These are phyloP conservation scores for Oryza glaberrima DNA, from an alignment of 176 grass and related monocot genomes.

Conservation along the genomic window DNA sequence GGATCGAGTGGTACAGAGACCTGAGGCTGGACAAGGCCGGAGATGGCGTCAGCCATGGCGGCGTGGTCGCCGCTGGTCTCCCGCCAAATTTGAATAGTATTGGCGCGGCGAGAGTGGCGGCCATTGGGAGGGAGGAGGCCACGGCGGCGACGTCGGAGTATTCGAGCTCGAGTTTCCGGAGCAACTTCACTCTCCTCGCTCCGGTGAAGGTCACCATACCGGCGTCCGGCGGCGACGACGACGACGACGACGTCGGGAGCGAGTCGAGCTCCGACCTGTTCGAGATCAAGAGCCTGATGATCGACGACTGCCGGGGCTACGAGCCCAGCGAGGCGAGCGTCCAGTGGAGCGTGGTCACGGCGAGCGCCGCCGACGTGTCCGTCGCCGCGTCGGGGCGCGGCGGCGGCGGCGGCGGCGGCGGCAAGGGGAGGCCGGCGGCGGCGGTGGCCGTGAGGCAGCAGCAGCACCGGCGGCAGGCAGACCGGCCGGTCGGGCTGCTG, in stretches of 20 bases:
- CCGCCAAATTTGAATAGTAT: slow-evolving; percentile 39
- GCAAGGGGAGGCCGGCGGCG: background rate
- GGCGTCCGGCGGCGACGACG: background rate
- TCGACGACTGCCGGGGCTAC: slow-evolving; percentile 54
- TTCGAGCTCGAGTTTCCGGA: slow-evolving; percentile 15
- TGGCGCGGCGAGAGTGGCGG: slow-evolving; percentile 41
- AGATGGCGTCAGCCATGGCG: slow-evolving; percentile 2
- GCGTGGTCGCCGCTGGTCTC: slow-evolving; percentile 11
- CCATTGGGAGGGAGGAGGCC: slow-evolving; percentile 37
- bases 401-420: background rate
- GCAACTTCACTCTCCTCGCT: slow-evolving; percentile 38
- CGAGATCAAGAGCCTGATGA: slow-evolving; percentile 86
- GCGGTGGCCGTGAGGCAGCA: slow-evolving; percentile 18
- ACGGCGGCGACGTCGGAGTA: slow-evolving; percentile 21
- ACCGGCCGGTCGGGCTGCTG: slow-evolving; percentile 51
- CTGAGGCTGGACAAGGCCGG: slow-evolving; percentile 54
- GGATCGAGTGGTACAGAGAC: slow-evolving; percentile 50
- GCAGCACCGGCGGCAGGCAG: background rate
- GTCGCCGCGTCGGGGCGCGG: slow-evolving; percentile 47
- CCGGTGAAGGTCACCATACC: slow-evolving; percentile 23
- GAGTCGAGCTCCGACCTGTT: slow-evolving; percentile 97
- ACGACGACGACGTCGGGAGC: slow-evolving; percentile 49
- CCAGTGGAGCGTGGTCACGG: slow-evolving; percentile 84
- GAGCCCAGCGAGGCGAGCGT: slow-evolving; percentile 91
- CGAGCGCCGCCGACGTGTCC: slow-evolving; percentile 54